A percentile compares a stretch with the other conserved stretches of the same genome.
phyloP scores from a whole-genome alignment of 441 rosid genomes.

The Gossypium gossypioides region DNA sequence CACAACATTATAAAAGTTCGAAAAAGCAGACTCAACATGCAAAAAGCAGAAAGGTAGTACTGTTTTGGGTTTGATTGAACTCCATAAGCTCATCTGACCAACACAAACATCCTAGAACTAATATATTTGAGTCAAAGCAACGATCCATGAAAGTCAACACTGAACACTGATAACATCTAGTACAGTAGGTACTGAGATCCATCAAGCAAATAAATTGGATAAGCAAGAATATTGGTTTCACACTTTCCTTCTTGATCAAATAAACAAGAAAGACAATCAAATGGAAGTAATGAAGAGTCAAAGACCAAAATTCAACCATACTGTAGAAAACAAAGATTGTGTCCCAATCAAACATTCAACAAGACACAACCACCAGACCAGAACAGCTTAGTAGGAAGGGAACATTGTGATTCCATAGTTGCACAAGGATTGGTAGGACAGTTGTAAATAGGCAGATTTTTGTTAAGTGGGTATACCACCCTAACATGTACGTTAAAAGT shows the following conservation, averaged over 20 bases:
- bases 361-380: neutral
- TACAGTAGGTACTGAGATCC: neutral
- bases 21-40: neutral
- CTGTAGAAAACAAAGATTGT: neutral
- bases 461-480: no score
- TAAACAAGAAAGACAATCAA: neutral
- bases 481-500: no score
- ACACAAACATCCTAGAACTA: neutral
- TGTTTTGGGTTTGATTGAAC: neutral
- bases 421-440: no score
- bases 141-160: neutral
- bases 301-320: neutral
- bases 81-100: neutral
- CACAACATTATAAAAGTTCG: slow-evolving; percentile 3
- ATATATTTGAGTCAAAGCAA: neutral
- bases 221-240: slow-evolving; percentile 1
- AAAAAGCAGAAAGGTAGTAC: neutral
- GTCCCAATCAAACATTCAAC: neutral
- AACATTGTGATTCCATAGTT: neutral
- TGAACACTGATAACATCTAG: neutral
- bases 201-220: neutral
- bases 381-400: neutral
- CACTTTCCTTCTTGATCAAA: slow-evolving; percentile 5
- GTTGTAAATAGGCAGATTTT: no score
- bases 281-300: neutral